Evolutionary conservation across 108 stramenopile species (phyloP).

Genomic region (Cyclotella cryptica): DNA sequence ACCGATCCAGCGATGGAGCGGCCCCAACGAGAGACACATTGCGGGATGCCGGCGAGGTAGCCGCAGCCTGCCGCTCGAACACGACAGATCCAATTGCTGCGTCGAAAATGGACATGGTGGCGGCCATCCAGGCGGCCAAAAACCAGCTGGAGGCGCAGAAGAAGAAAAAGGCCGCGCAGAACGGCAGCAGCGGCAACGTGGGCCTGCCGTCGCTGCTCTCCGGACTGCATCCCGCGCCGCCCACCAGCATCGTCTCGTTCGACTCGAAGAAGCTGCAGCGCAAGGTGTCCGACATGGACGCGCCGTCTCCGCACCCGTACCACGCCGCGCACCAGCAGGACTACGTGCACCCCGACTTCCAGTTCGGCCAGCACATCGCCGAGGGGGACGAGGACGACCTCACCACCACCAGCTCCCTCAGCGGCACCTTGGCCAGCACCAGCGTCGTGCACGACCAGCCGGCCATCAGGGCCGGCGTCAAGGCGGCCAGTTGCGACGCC

Average conservation of each 20-base stretch:
- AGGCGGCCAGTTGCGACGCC: not conserved
- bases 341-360: slow-evolving; percentile 19
- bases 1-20: too few relatives aligned
- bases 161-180: slow-evolving; percentile 4
- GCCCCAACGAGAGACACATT: too few relatives aligned
- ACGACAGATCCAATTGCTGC: too few relatives aligned
- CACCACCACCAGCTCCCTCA: slow-evolving; percentile 5
- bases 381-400: slow-evolving; percentile 27
- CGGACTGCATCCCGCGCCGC: slow-evolving; percentile 11
- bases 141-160: slow-evolving; percentile 37
- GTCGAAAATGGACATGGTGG: slow-evolving; percentile 36
- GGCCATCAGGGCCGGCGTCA: not conserved
- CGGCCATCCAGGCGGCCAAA: slow-evolving; percentile 47
- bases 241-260: slow-evolving; percentile 21
- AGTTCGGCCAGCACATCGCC: not conserved
- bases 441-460: not conserved
- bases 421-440: slow-evolving; percentile 12
- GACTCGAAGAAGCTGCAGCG: slow-evolving; percentile 12
- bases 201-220: not conserved
- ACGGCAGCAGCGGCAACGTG: not conserved
- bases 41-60: too few relatives aligned
- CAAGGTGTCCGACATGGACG: not conserved
- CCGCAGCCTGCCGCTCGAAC: too few relatives aligned
- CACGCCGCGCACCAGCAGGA: slow-evolving; percentile 1
- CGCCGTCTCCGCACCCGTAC: slow-evolving; percentile 10